These are phyloP conservation scores for Penicillium antarcticum DNA, from an alignment of 495 filamentous ascomycete genomes.

Conservation along the genomic window DNA sequence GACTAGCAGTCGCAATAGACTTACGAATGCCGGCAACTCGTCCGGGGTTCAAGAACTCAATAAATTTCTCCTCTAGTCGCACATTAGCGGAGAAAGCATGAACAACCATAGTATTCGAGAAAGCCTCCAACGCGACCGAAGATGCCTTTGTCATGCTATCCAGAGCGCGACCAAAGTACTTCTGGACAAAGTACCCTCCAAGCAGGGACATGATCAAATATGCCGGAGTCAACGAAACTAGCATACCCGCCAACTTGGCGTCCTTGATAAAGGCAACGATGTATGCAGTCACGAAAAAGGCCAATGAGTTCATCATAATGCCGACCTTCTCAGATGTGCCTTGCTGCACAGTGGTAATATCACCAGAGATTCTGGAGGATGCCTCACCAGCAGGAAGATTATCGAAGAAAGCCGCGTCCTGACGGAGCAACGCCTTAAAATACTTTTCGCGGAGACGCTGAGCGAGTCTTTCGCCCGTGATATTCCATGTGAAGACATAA, in stretches of 20 bases:
- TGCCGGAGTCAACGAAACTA: slow-evolving; percentile 56
- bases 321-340: slow-evolving; percentile 67
- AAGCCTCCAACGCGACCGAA: slow-evolving; percentile 41
- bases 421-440: slow-evolving; percentile 51
- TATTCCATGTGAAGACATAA: slow-evolving; percentile 48
- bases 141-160: slow-evolving; percentile 43
- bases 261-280: slow-evolving; percentile 61
- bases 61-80: slow-evolving; percentile 49
- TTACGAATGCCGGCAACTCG: slow-evolving; percentile 52
- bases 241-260: slow-evolving; percentile 29
- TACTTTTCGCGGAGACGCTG: slow-evolving; percentile 57
- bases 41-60: slow-evolving; percentile 35
- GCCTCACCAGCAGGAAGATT: slow-evolving; percentile 52
- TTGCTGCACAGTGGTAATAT: slow-evolving; percentile 54
- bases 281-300: slow-evolving; percentile 61
- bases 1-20: slow-evolving; percentile 48
- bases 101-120: slow-evolving; percentile 41
- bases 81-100: slow-evolving; percentile 42
- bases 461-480: slow-evolving; percentile 56
- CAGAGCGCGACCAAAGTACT: slow-evolving; percentile 49
- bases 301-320: slow-evolving; percentile 49
- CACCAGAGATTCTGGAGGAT: slow-evolving; percentile 51
- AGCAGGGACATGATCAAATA: slow-evolving; percentile 62
- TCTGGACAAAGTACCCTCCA: slow-evolving; percentile 55
- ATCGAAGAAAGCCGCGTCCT: slow-evolving; percentile 61